These are phyloP conservation scores for Synchytrium microbalum DNA, from an alignment of 371 early-diverging fungal species.

Conservation along the genomic window DNA sequence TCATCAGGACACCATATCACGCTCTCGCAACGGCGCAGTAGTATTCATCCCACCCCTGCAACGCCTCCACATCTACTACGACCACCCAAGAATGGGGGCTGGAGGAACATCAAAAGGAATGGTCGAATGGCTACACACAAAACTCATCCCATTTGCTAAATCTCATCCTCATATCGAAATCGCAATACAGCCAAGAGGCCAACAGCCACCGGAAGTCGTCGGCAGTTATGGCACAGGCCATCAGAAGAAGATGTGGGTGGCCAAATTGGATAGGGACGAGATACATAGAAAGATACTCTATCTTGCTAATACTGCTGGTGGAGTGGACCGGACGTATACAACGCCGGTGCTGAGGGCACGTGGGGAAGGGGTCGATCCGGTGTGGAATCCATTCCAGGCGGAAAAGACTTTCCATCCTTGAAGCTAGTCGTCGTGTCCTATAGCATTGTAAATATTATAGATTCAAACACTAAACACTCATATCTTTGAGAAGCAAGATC, in stretches of 20 bases:
- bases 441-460: no score
- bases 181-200: conserved; percentile 16
- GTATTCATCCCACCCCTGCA: conserved; percentile 30
- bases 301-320: conserved; percentile 27
- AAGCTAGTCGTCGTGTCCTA: no score
- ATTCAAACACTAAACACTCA: no score
- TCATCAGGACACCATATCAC: conserved; percentile 22
- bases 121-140: conserved; percentile 28
- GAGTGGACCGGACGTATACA: conserved; percentile 14
- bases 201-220: conserved; percentile 21
- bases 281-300: conserved; percentile 18
- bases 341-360: conserved; percentile 16
- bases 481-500: no score
- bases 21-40: conserved; percentile 24
- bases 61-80: conserved; percentile 27
- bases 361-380: conserved; percentile 4
- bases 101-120: conserved; percentile 36
- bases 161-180: conserved; percentile 32
- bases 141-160: conserved; percentile 18
- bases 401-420: conserved; percentile 27
- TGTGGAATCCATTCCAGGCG: conserved; percentile 31
- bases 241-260: conserved; percentile 12
- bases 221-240: conserved; percentile 27
- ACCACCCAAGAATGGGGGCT: conserved; percentile 26
- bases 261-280: conserved; percentile 11